Base-by-base conservation (phyloP, 2,329 filamentous ascomycete species). In the Colletotrichum liaoningense region DNA sequence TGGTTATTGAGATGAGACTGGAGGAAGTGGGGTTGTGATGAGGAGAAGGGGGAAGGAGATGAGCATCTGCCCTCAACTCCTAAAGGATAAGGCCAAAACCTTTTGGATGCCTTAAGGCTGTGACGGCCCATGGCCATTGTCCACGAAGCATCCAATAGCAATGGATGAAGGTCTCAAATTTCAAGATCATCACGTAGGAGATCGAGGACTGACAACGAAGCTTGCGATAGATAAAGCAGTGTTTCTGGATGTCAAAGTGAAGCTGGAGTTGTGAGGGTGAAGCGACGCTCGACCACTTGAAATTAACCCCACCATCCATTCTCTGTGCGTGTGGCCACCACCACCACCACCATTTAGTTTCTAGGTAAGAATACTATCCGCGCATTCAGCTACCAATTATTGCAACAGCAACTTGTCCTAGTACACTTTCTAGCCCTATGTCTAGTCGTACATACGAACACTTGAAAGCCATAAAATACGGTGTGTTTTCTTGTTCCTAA, bases 1-100 rank as follows among this genome's bases (percentile, higher is more conserved):
- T 57, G 63, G 30, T 42, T 24, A 65, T 12, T 33, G 33, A 63
- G 12, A 56, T 30, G 63, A 46, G 63, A 65, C 52, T 57, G 49
- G 19, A 22, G 19, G 64, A 52, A 62, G 66, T 68, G 55, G 42
- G 55, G 42, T 55, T 55, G 42, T 19, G 33, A 52, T 68, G 66
- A 62, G 38, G 24, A 46, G 62, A 66, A 30, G 35, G 38, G 38
- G 60, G 26, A 57, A 55, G 62, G 62, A 65, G 59, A 60, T 67
- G 38, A 54, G 35, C 28, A 9, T 24, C 28, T 58, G 49, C 19
- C 62, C 49, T 65, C 33, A 28, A 52, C 55, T 60, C 59, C 69
- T 72, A 58, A 72, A 52, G 69, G 35, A 58, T 72, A 65, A 72
- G 69, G 69, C 69, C 68, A 49, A 68, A 42, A 42, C 16, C 59